Base-by-base conservation (phyloP, 208 protist species). In the Naegleria lovaniensis region DNA sequence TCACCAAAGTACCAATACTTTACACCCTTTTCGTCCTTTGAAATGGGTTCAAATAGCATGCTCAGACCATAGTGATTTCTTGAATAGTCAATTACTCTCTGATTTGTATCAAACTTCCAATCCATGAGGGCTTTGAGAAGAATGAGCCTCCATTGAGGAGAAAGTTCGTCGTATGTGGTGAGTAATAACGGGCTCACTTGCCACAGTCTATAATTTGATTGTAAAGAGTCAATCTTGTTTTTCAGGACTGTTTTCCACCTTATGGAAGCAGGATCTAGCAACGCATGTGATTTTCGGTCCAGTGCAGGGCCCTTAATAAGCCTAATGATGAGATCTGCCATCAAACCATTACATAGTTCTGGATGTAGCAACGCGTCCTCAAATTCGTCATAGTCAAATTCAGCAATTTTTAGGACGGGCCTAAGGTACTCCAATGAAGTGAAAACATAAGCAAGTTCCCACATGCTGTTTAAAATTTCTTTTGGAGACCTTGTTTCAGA, bases 1-100 rank as follows among this genome's bases (percentile, higher is more conserved):
- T 89, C 85, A 36, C 85, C 85, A 40, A 40, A 89, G 9, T 89
- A 89, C 85, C 85, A 89, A 67, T 67, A 67, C 40, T 33, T 67
- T 25, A 36, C 39, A 41, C 48, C 85, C 19, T 9, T 25, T 38
- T 38, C 1, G 19, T 88, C 85, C n/a, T 5, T 39, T 39, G 48
- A 41, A 55, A 89, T 41, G 7, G 85, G 48, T 67, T 33, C 48
- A 67, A 67, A 25, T 5, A 29, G 11, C 43, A 51, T 58, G 22
- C 16, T 25, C 4, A 38, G 36, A 7, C 41, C 85, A 89, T 89
- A 58, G 4, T 67, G 4, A 22, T 38, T 89, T 41, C 48, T 58
- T 40, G n/a, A 67, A 67, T 67, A 89, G 5, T 89, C 85, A 25
- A 25, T n/a, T 4, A 58, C 41, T 67, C 48, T 89, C 25, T 55